Base-by-base conservation (phyloP, 768 basidiomycete genomes). In the Pisolithus albus region DNA sequence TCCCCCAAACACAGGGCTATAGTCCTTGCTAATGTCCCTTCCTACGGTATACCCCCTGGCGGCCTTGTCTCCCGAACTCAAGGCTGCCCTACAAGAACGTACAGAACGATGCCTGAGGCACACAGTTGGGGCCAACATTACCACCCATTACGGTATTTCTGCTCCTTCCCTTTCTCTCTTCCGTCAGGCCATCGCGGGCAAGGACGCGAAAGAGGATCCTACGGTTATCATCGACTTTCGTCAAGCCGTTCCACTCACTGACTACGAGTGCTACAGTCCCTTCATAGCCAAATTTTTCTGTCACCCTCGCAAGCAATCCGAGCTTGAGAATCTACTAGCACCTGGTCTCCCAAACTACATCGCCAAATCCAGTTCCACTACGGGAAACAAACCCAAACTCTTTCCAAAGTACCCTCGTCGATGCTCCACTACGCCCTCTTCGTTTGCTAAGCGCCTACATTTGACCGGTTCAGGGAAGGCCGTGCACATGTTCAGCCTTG, bases 381-480 rank as follows among this genome's bases (percentile, higher is more conserved):
- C 60, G 8, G 57, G 60, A 13, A 39, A 38, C 5, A 39, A 16
- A 1, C 15, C 50, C 6, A 60, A 62, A n/a, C 7, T 45, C 6
- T 5, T 59, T 0, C 45, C 55, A 7, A 53, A 32, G 18, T 62
- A 62, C 30, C 30, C 30, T 30, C 30, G 30, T 47, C 44, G 30
- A 30, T 9, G 6, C 8, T 9, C 30, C 7, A 9, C 30, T 30
- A 10, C 10, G 10, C 7, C 26, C 26, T 26, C 26, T 5, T 26
- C 30, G 10, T 30, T 9, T 30, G 7, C 30, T 30, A 2, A 10
- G 10, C 30, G 10, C 10, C 10, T 30, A 7, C 30, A 30, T 10
- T 10, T 30, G 8, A 9, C 7, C 30, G 10, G 10, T 9, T 30
- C 23, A 32, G n/a, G 26, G 16, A 7, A 16, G n/a, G 19, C 50